Percentiles rank a stretch among this genome's conserved stretches.
These are phyloP conservation scores for Magnusiomyces suaveolens DNA, from an alignment of 1,139 yeast genomes.

Conservation along the genomic window DNA sequence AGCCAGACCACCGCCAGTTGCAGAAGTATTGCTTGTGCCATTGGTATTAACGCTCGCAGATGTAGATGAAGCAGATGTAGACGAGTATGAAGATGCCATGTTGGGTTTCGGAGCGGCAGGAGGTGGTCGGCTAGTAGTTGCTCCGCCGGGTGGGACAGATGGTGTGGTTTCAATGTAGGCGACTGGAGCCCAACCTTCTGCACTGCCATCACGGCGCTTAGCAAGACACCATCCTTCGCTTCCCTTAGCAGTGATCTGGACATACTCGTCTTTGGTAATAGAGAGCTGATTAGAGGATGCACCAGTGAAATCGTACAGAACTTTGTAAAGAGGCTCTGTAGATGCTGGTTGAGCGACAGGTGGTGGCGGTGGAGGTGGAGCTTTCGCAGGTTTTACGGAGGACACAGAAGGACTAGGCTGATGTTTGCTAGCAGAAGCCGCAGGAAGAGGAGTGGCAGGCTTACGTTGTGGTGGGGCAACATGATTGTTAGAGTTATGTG, in stretches of 20 bases:
- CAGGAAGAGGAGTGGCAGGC: not conserved
- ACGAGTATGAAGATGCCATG: not conserved
- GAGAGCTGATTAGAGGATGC: conserved; percentile 77
- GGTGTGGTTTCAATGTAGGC: conserved; percentile 51
- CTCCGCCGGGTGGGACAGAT: not conserved
- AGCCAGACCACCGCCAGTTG: conserved; percentile 10
- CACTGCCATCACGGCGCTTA: conserved; percentile 59
- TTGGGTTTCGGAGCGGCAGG: conserved; percentile 20
- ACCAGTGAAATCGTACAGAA: conserved; percentile 83
- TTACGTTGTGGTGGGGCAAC: not conserved
- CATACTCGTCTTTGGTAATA: conserved; percentile 61
- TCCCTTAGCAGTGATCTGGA: conserved; percentile 56
- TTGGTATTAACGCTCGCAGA: conserved; percentile 35
- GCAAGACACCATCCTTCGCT: conserved; percentile 93
- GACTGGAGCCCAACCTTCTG: conserved; percentile 96
- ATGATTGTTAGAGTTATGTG: too few species aligned
- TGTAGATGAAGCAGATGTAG: conserved; percentile 15
- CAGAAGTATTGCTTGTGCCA: conserved; percentile 16
- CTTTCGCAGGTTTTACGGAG: conserved; percentile 14
- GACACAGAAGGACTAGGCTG: not conserved
- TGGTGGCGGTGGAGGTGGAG: conserved; percentile 24
- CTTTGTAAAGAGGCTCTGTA: conserved; percentile 67
- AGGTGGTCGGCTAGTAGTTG: conserved; percentile 33
- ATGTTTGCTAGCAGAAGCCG: not conserved
- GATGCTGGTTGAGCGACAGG: conserved; percentile 58